These are phyloP conservation scores for Peronospora farinosa DNA, from an alignment of 352 stramenopile species.

Conservation along the genomic window DNA sequence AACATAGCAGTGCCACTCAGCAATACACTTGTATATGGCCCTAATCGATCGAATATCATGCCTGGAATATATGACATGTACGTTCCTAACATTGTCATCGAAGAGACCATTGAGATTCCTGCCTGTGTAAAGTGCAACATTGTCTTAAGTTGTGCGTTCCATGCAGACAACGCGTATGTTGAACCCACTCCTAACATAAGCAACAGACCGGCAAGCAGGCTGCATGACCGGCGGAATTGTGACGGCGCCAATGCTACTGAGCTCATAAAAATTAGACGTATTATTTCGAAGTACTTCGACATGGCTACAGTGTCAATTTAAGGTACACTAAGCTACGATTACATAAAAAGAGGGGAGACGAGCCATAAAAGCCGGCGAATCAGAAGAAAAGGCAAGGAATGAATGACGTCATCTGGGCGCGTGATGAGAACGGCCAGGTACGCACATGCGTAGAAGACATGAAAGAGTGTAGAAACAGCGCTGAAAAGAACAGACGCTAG, in stretches of 20 bases:
- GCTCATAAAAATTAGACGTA: conserved; percentile 11
- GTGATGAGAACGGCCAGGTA: conserved; percentile 51
- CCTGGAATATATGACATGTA: conserved; percentile 74
- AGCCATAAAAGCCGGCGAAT: too few species aligned
- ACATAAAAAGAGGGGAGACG: too few species aligned
- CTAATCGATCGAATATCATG: conserved; percentile 63
- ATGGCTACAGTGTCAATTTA: not conserved
- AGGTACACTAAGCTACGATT: too few species aligned
- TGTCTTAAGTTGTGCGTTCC: conserved; percentile 79
- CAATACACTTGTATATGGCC: conserved; percentile 51
- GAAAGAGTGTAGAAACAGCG: conserved; percentile 52
- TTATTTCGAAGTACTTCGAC: not conserved
- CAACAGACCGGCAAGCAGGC: conserved; percentile 49
- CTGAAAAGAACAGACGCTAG: conserved; percentile 49
- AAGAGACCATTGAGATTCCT: conserved; percentile 67
- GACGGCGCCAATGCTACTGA: conserved; percentile 8
- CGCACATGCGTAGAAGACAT: conserved; percentile 33
- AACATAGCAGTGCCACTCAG: conserved; percentile 41
- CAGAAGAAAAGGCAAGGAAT: conserved; percentile 61
- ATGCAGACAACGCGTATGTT: conserved; percentile 73
- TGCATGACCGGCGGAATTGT: conserved; percentile 29
- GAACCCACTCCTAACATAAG: conserved; percentile 73
- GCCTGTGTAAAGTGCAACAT: conserved; percentile 66
- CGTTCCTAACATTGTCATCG: conserved; percentile 66
- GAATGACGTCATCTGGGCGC: conserved; percentile 66